phyloP scores from a whole-genome alignment of 192 early-diverging fungal genomes.

The Lunasporangiospora selenospora region DNA sequence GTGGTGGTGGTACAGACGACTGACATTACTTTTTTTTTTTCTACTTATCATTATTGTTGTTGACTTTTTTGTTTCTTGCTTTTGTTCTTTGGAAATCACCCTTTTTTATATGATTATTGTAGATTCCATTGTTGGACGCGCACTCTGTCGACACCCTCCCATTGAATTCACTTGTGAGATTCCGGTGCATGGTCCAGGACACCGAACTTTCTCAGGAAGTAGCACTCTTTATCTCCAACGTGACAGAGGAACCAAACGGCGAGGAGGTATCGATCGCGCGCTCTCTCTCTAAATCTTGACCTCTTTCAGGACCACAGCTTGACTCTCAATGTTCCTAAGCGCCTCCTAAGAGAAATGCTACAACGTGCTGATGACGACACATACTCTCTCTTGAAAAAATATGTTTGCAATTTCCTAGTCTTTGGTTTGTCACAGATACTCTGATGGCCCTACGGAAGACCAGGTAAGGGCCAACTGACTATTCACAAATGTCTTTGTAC shows the following conservation, averaged over 20 bases:
- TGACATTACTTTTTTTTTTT: not conserved
- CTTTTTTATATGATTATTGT: not conserved
- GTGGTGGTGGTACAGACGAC: not conserved
- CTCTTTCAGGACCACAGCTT: not conserved
- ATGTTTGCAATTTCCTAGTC: slow-evolving; percentile 10
- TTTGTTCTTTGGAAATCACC: not conserved
- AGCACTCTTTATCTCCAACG: slow-evolving; percentile 46
- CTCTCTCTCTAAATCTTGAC: not conserved
- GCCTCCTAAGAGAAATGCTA: slow-evolving; percentile 4
- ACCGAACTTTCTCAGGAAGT: slow-evolving; percentile 77
- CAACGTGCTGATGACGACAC: too few relatives aligned
- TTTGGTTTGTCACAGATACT: slow-evolving; percentile 51
- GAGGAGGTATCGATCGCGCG: slow-evolving; percentile 31
- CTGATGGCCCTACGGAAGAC: slow-evolving; percentile 45
- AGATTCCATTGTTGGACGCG: slow-evolving; percentile 57
- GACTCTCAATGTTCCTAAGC: not conserved
- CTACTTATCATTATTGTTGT: not conserved
- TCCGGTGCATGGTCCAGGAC: slow-evolving; percentile 85
- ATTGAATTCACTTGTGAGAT: slow-evolving; percentile 64
- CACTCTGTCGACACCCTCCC: slow-evolving; percentile 32
- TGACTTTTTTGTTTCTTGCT: not conserved
- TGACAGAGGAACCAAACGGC: slow-evolving; percentile 30
- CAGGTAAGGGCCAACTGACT: slow-evolving; percentile 19
- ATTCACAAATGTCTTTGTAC: not conserved
- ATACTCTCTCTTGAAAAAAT: too few relatives aligned